Evolutionary conservation across 2,329 filamentous ascomycete species (phyloP).

Genomic region (Botrytis sinoallii): DNA sequence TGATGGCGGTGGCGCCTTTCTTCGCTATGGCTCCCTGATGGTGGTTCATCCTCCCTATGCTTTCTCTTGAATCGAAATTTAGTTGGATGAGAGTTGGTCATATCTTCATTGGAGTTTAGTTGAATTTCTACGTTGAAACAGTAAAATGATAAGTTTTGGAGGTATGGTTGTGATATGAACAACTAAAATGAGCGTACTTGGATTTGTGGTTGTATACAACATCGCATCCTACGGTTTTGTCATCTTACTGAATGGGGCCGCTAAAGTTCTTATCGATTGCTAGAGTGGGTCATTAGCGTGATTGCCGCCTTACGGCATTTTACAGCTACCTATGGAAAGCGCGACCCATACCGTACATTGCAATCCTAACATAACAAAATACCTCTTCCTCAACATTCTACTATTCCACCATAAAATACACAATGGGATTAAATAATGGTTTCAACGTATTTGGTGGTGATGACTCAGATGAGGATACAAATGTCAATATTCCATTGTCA

Average conservation of each 20-base stretch:
- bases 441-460: conserved; percentile 62
- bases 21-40: conserved; percentile 19
- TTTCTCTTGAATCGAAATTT: conserved; percentile 36
- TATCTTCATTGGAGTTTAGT: conserved; percentile 19
- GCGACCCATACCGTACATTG: not conserved
- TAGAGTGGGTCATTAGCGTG: not conserved
- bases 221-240: not conserved
- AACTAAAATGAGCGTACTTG: not conserved
- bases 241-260: not conserved
- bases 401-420: not conserved
- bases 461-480: conserved; percentile 52
- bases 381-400: not conserved
- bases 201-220: not conserved
- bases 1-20: conserved; percentile 30
- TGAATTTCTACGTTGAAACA: not conserved
- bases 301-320: not conserved
- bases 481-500: conserved; percentile 15
- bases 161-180: not conserved
- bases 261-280: conserved; percentile 8
- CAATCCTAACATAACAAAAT: not conserved
- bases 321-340: not conserved
- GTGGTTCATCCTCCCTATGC: conserved; percentile 20
- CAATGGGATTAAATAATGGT: conserved; percentile 50
- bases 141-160: not conserved
- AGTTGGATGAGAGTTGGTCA: conserved; percentile 22